Evolutionary conservation across 177 flowering plant species (phyloP).

Genomic region (Vitis hybrid): DNA sequence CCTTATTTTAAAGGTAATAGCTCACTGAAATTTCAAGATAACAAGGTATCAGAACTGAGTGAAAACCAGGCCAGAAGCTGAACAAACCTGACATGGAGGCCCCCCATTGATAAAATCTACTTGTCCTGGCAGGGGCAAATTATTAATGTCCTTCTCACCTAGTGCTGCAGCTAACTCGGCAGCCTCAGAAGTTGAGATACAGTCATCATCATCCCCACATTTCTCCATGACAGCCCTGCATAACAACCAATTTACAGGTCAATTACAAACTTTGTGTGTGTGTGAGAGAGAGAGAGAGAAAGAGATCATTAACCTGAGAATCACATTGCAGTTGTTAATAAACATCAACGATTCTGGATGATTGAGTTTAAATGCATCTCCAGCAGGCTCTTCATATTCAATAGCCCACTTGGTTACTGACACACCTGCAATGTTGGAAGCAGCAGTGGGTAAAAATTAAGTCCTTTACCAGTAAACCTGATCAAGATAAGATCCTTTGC

Average conservation of each 20-base stretch:
- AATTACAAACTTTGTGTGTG: conserved; percentile 3
- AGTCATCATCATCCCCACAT: conserved; percentile 83
- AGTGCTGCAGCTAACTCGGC: conserved; percentile 57
- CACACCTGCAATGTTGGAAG: conserved; percentile 48
- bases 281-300: neutral
- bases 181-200: conserved; percentile 79
- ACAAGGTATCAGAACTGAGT: neutral
- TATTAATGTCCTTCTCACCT: conserved; percentile 47
- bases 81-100: conserved; percentile 89
- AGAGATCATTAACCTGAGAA: conserved; percentile 52
- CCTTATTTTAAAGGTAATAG: neutral
- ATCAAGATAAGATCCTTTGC: neutral
- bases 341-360: conserved; percentile 77
- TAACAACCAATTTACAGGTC: conserved; percentile 6
- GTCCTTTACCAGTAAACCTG: neutral
- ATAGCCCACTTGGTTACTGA: conserved; percentile 92
- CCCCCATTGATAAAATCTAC: conserved; percentile 99
- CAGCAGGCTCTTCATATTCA: conserved; percentile 95
- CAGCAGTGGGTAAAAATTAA: neutral
- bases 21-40: neutral
- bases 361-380: conserved; percentile 81
- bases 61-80: neutral
- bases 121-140: conserved; percentile 86
- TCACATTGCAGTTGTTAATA: conserved; percentile 89
- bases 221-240: conserved; percentile 76